Conservation (phyloP, 2,329 filamentous ascomycete species). For the Thyridium curvatum region DNA sequence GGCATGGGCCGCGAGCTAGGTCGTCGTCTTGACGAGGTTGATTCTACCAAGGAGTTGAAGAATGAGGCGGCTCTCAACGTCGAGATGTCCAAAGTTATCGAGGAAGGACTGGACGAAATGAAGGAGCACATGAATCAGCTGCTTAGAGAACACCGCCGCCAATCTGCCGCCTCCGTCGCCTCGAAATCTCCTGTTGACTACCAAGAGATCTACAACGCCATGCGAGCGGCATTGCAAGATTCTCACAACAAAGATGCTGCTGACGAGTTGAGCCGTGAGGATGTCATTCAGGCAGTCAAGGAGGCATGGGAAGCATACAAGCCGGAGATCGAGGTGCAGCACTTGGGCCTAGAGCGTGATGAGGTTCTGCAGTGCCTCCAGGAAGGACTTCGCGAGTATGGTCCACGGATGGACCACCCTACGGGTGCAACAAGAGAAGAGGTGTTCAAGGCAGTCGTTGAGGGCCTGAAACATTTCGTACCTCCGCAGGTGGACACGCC, state of each 20-base stretch:
- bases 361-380: slow-evolving; percentile 83
- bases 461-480: slow-evolving; percentile 74
- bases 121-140: slow-evolving; percentile 78
- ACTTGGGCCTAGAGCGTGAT: slow-evolving; percentile 83
- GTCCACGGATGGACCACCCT: slow-evolving; percentile 43
- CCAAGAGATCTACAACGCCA: slow-evolving; percentile 78
- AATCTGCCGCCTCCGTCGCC: slow-evolving; percentile 57
- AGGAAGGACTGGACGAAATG: slow-evolving; percentile 74
- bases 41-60: slow-evolving; percentile 35
- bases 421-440: slow-evolving; percentile 71
- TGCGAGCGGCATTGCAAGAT: slow-evolving; percentile 68
- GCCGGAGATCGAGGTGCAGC: slow-evolving; percentile 84
- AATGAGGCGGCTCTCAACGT: slow-evolving; percentile 52
- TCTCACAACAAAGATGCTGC: slow-evolving; percentile 31
- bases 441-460: slow-evolving; percentile 77
- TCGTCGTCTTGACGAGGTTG: slow-evolving; percentile 72
- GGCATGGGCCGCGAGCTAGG: slow-evolving; percentile 92
- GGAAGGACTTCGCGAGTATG: slow-evolving; percentile 77
- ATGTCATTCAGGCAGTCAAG: slow-evolving; percentile 78
- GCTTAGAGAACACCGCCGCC: slow-evolving; percentile 67
- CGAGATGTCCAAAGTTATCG: slow-evolving; percentile 71
- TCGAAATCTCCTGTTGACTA: slow-evolving; percentile 65
- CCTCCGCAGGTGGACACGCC: slow-evolving; percentile 68
- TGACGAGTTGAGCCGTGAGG: slow-evolving; percentile 62
- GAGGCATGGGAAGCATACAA: slow-evolving; percentile 94